Base-by-base conservation (phyloP, 164 flowering plant genomes). In the Akebia trifoliata region DNA sequence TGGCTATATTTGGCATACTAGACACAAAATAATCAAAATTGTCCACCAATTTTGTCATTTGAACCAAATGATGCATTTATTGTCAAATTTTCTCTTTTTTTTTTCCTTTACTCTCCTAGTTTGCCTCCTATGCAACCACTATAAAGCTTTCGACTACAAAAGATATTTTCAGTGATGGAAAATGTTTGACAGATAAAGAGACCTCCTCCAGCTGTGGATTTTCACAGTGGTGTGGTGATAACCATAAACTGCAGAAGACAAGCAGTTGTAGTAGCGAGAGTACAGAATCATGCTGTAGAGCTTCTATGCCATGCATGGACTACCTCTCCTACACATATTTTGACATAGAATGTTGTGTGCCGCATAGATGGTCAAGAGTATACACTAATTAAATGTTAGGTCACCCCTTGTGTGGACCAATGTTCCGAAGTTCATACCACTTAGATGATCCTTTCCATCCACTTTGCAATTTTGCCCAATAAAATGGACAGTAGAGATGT, bases 241-340 rank as follows among this genome's bases (percentile, higher is more conserved):
- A 45, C n/a, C n/a, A n/a, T n/a, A n/a, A n/a, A n/a, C 49, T 22
- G 49, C 14, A 22, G 26, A 12, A 45, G 24, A 25, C 29, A 6
- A 6, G 49, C n/a, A 45, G 49, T 8, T 6, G 46, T 11, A 17
- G 18, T 21, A 17, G 18, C 17, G 44, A 40, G n/a, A n/a, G n/a
- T n/a, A n/a, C n/a, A n/a, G n/a, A n/a, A n/a, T n/a, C n/a, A n/a
- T 40, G 44, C 15, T 40, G 7, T 17, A 40, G 15, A 18, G 24
- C 24, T 43, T 43, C 47, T 43, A 25, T 25, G n/a, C n/a, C n/a
- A n/a, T n/a, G n/a, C n/a, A n/a, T 40, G 17, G 44, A 40, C 44
- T 40, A 40, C 15, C 40, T 12, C 15, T 14, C 40, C n/a, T 37
- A 4, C 2, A 17, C 21, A 40, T n/a, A n/a, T n/a, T 40, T 8